These are phyloP conservation scores for Ogataea populi-albae DNA, from an alignment of 805 yeast species.

Conservation along the genomic window DNA sequence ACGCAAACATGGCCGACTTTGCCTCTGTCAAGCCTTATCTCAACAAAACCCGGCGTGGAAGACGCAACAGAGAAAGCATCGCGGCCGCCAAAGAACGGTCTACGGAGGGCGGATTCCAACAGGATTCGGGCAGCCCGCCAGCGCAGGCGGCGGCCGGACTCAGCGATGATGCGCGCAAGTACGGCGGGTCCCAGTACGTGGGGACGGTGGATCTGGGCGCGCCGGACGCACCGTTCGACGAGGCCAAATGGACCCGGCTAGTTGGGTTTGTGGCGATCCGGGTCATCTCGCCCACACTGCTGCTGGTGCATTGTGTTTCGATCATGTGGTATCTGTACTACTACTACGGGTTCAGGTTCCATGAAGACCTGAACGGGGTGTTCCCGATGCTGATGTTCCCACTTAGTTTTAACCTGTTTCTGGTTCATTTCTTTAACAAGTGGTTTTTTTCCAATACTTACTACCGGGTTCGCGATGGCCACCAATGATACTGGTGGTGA, in stretches of 20 bases:
- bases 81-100: no score
- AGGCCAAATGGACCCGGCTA: conserved; percentile 21
- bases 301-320: conserved; percentile 23
- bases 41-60: conserved; percentile 18
- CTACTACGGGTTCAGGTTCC: conserved; percentile 14
- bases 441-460: conserved; percentile 23
- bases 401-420: conserved; percentile 17
- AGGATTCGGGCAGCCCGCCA: no score
- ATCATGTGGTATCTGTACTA: conserved; percentile 20
- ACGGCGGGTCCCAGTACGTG: no score
- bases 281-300: conserved; percentile 25
- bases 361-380: conserved; percentile 7
- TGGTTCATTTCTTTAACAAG: conserved; percentile 28
- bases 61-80: no score
- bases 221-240: conserved; percentile 13
- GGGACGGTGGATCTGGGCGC: conserved; percentile 7
- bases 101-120: no score
- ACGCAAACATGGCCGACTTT: conserved; percentile 16
- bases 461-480: conserved; percentile 24
- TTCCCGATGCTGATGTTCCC: conserved; percentile 23
- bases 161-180: no score
- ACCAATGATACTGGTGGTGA: no score
- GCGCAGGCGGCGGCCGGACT: no score
- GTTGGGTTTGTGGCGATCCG: conserved; percentile 29
- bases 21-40: conserved; percentile 20